A percentile compares a stretch with the other conserved stretches of the same genome.
Evolutionary conservation across 495 filamentous ascomycete genomes (phyloP).

Genomic region (Cudoniella acicularis): DNA sequence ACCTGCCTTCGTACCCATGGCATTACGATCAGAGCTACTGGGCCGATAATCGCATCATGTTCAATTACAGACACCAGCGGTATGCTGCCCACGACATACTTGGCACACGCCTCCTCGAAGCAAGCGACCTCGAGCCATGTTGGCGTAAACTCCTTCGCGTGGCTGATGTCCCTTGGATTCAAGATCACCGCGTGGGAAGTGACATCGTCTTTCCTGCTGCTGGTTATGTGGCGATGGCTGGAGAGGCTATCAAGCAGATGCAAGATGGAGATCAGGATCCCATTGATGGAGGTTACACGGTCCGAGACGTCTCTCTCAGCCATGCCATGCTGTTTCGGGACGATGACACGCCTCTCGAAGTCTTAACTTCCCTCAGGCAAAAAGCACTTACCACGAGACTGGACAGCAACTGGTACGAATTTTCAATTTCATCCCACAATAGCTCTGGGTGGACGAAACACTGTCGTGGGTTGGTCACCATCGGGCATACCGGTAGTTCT

Average conservation of each 20-base stretch:
- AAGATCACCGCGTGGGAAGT: constrained; percentile 38
- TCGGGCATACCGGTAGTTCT: not conserved
- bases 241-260: constrained; percentile 42
- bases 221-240: constrained; percentile 44
- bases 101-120: constrained; percentile 44
- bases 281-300: not conserved
- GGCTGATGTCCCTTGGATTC: constrained; percentile 43
- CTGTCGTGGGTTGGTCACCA: constrained; percentile 3
- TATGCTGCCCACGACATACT: constrained; percentile 57
- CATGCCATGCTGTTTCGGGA: constrained; percentile 20
- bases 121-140: constrained; percentile 40
- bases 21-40: too few relatives aligned
- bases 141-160: constrained; percentile 39
- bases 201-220: constrained; percentile 46
- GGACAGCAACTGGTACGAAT: constrained; percentile 46
- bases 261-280: too few relatives aligned
- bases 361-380: constrained; percentile 37
- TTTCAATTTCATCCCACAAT: constrained; percentile 38
- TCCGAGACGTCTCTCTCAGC: not conserved
- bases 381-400: constrained; percentile 31
- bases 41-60: too few relatives aligned
- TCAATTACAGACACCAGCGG: too few relatives aligned
- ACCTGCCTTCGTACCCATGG: too few relatives aligned
- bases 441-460: constrained; percentile 35
- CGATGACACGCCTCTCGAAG: constrained; percentile 25